A percentile compares a stretch with the other conserved stretches of the same genome.
phyloP scores from a whole-genome alignment of 164 flowering plant genomes.

The Macadamia tetraphylla region DNA sequence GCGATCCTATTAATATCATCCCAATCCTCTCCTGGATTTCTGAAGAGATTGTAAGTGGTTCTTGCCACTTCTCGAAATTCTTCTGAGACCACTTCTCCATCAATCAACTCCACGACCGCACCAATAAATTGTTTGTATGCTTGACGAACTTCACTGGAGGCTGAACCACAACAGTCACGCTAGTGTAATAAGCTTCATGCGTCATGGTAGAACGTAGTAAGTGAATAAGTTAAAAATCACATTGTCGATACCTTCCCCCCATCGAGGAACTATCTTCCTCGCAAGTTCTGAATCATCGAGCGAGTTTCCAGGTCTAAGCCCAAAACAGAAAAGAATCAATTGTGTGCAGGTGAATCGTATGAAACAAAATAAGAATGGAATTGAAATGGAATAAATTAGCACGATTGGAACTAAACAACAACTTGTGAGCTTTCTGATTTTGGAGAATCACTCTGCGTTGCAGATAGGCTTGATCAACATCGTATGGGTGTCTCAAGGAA shows the following conservation, averaged over 20 bases:
- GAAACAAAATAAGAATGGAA: not conserved
- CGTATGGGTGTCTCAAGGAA: constrained; percentile 77
- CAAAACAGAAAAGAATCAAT: not conserved
- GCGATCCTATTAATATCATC: constrained; percentile 25
- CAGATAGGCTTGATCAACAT: constrained; percentile 81
- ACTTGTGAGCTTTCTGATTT: constrained; percentile 42
- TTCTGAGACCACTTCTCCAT: constrained; percentile 64
- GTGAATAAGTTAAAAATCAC: not conserved
- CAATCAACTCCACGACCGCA: constrained; percentile 70
- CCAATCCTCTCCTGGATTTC: constrained; percentile 22
- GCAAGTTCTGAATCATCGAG: constrained; percentile 73
- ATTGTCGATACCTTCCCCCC: constrained; percentile 71
- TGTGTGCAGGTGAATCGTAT: not conserved
- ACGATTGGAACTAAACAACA: not conserved
- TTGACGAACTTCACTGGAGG: constrained; percentile 68
- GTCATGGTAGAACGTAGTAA: too few species aligned
- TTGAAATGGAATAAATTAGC: not conserved
- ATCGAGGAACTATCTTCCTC: constrained; percentile 56
- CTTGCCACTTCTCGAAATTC: constrained; percentile 70
- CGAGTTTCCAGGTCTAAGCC: constrained; percentile 35
- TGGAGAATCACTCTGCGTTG: constrained; percentile 63
- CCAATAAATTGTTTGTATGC: constrained; percentile 67
- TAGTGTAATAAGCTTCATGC: not conserved
- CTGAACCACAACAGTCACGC: constrained; percentile 29
- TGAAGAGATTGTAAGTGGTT: constrained; percentile 48